phyloP scores from a whole-genome alignment of 108 stramenopile species.

The Fragilaria radians region DNA sequence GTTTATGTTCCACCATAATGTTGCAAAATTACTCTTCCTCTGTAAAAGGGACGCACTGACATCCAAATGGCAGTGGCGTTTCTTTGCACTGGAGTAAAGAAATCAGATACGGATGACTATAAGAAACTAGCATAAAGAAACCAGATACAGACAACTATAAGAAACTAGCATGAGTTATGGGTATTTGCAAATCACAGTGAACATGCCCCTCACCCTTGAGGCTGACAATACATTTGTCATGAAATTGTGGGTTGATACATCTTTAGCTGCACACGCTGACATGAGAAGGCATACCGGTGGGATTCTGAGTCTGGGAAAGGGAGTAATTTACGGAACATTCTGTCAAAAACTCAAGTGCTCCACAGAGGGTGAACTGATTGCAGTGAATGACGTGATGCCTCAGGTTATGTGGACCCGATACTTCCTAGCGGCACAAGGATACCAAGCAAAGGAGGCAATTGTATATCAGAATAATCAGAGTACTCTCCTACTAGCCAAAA shows the following conservation, averaged over 20 bases:
- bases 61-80: slow-evolving; percentile 28
- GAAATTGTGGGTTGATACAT: slow-evolving; percentile 43
- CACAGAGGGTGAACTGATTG: slow-evolving; percentile 41
- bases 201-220: slow-evolving; percentile 1
- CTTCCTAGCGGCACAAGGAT: slow-evolving; percentile 46
- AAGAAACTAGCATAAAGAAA: no score
- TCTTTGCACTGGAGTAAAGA: slow-evolving; percentile 22
- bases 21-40: slow-evolving; percentile 26
- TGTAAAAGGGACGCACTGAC: slow-evolving; percentile 21
- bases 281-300: slow-evolving; percentile 40
- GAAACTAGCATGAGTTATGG: slow-evolving; percentile 15
- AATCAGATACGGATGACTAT: no score
- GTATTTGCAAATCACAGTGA: not conserved
- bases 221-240: slow-evolving; percentile 9
- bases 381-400: slow-evolving; percentile 34
- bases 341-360: slow-evolving; percentile 35
- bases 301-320: slow-evolving; percentile 28
- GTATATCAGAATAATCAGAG: slow-evolving; percentile 45
- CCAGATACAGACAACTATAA: slow-evolving; percentile 26
- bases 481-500: slow-evolving; percentile 37
- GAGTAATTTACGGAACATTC: not conserved
- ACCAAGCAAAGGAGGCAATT: slow-evolving; percentile 18
- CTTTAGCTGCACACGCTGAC: slow-evolving; percentile 38
- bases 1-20: slow-evolving; percentile 27
- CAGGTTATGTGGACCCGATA: slow-evolving; percentile 32